Conservation (phyloP, 805 yeast species). For the Ogataea methanolica region DNA sequence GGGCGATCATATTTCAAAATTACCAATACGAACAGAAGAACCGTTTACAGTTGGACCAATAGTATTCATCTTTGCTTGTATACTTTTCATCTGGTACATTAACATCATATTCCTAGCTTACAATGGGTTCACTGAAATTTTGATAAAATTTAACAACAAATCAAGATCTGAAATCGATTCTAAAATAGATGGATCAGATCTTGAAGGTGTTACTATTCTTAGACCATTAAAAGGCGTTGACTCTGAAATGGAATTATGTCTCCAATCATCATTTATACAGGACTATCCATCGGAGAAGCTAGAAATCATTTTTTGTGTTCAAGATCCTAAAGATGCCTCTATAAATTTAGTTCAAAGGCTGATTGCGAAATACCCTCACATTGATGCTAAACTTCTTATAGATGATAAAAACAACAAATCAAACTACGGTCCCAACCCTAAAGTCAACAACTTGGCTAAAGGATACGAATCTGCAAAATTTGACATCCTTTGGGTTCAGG, state of each 20-base stretch:
- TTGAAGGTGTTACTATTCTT: conserved; percentile 69
- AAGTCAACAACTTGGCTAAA: conserved; percentile 80
- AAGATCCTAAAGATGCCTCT: conserved; percentile 57
- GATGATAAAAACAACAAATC: conserved; percentile 37
- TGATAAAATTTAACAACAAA: conserved; percentile 17
- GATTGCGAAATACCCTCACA: conserved; percentile 46
- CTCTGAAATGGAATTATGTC: conserved; percentile 63
- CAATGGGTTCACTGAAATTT: conserved; percentile 27
- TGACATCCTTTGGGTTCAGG: conserved; percentile 82
- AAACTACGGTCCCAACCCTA: conserved; percentile 81
- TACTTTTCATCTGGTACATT: conserved; percentile 24
- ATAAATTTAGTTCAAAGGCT: conserved; percentile 50
- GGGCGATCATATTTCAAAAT: neutral
- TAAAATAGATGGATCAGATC: conserved; percentile 30
- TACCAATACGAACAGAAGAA: neutral
- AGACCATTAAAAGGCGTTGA: conserved; percentile 85
- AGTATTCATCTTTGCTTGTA: conserved; percentile 7
- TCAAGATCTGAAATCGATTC: conserved; percentile 11
- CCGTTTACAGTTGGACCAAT: neutral
- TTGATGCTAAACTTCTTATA: conserved; percentile 55
- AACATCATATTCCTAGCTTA: conserved; percentile 18
- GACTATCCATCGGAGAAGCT: conserved; percentile 54
- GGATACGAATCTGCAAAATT: conserved; percentile 65
- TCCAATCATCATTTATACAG: conserved; percentile 65
- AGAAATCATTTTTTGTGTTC: conserved; percentile 77